Percentiles rank a stretch among this genome's conserved stretches.
Evolutionary conservation across 257 asterid species (phyloP).

Genomic region (Eucommia ulmoides): DNA sequence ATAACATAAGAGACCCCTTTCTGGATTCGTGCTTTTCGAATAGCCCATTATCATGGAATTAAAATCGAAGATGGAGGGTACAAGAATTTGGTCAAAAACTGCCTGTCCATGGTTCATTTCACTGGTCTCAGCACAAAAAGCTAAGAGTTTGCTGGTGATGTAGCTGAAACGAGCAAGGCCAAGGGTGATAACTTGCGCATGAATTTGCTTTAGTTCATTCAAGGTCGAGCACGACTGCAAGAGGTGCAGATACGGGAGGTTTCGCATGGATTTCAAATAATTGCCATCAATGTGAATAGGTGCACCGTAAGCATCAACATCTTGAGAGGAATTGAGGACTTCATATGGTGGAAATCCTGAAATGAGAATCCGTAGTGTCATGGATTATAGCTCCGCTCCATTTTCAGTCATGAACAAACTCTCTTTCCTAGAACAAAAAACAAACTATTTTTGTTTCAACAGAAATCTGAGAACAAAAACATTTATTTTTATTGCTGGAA

Average conservation of each 20-base stretch:
- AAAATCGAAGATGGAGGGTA: constrained; percentile 2
- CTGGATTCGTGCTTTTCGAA: not conserved
- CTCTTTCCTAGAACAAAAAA: too few species aligned
- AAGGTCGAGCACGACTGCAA: not conserved
- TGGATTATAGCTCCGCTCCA: too few species aligned
- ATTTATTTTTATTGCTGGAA: too few species aligned
- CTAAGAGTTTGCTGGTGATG: not conserved
- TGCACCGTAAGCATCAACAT: too few species aligned
- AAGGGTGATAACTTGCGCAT: not conserved
- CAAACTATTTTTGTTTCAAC: too few species aligned
- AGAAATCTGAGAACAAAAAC: too few species aligned
- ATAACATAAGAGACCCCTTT: not conserved
- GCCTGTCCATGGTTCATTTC: not conserved
- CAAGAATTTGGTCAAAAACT: not conserved
- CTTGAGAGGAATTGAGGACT: too few species aligned
- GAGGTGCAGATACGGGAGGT: not conserved
- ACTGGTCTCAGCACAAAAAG: not conserved
- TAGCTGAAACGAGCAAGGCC: constrained; percentile 1
- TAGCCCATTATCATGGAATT: not conserved
- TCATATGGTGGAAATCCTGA: too few species aligned
- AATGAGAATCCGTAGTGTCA: too few species aligned
- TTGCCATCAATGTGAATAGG: not conserved
- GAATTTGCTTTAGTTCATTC: not conserved
- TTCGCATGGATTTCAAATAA: not conserved
- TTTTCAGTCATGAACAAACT: too few species aligned